A percentile compares a stretch with the other conserved stretches of the same genome.
Evolutionary conservation across 352 stramenopile genomes (phyloP).

Genomic region (Phytophthora hybrid): DNA sequence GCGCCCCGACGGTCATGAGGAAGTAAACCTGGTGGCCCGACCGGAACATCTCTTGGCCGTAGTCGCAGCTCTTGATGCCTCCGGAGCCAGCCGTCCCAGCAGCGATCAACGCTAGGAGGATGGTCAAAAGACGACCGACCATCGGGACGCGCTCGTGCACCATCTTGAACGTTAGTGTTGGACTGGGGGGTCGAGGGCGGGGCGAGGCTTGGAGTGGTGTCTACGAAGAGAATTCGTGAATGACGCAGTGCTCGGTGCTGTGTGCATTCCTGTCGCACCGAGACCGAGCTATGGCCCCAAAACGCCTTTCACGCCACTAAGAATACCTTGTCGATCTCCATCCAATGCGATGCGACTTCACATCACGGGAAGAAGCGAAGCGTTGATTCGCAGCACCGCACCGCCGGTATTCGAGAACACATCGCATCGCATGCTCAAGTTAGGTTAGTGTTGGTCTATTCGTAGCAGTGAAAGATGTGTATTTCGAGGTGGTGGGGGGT

Average conservation of each 20-base stretch:
- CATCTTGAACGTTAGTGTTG: constrained; percentile 27
- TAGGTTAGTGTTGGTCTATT: constrained; percentile 22
- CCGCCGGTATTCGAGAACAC: background rate
- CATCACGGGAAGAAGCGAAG: constrained; percentile 6
- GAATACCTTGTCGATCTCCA: constrained; percentile 19
- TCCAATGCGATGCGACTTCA: constrained; percentile 20
- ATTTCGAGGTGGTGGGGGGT: constrained; percentile 24
- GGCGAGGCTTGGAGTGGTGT: constrained; percentile 5
- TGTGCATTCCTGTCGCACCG: background rate
- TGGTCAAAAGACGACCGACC: constrained; percentile 47
- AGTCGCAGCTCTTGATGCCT: constrained; percentile 62
- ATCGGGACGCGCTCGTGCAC: constrained; percentile 53
- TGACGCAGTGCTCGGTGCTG: constrained; percentile 2
- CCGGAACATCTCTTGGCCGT: constrained; percentile 59
- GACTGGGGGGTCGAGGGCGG: too few relatives aligned
- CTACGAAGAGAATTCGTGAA: constrained; percentile 24
- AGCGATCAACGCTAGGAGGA: constrained; percentile 56
- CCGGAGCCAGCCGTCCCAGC: constrained; percentile 45
- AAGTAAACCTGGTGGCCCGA: constrained; percentile 70
- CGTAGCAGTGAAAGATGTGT: background rate
- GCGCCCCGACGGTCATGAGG: constrained; percentile 49
- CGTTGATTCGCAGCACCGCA: constrained; percentile 8
- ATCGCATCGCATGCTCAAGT: constrained; percentile 15
- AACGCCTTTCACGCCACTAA: constrained; percentile 12
- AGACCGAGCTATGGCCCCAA: background rate